phyloP scores from a whole-genome alignment of 805 yeast genomes.

The Barnettozyma salicaria region DNA sequence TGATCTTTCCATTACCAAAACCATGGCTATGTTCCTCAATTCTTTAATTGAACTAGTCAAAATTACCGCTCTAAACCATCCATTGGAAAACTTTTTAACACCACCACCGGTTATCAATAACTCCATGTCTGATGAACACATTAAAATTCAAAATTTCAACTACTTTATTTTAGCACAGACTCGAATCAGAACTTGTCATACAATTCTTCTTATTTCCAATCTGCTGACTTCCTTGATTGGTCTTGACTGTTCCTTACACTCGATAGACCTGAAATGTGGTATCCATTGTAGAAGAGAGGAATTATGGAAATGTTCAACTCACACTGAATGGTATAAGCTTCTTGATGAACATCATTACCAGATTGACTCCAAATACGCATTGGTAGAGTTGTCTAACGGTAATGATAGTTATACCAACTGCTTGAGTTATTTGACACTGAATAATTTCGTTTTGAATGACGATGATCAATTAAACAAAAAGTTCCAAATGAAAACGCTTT shows the following conservation, averaged over 20 bases:
- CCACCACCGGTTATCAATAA: conserved; percentile 37
- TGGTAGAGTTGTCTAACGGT: conserved; percentile 54
- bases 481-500: conserved; percentile 42
- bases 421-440: conserved; percentile 39
- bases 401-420: conserved; percentile 40
- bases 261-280: conserved; percentile 54
- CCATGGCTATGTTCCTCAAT: conserved; percentile 73
- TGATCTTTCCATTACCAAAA: conserved; percentile 59
- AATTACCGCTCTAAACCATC: conserved; percentile 59
- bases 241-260: conserved; percentile 37
- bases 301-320: conserved; percentile 50
- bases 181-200: conserved; percentile 69
- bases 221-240: conserved; percentile 46
- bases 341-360: conserved; percentile 33
- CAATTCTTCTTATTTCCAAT: conserved; percentile 53
- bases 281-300: conserved; percentile 54
- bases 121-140: conserved; percentile 21
- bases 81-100: conserved; percentile 42
- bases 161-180: conserved; percentile 69
- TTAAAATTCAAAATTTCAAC: conserved; percentile 31
- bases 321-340: conserved; percentile 45
- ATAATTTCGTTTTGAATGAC: conserved; percentile 34
- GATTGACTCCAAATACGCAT: conserved; percentile 46
- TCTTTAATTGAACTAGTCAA: conserved; percentile 76
- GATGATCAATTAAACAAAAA: conserved; percentile 30